Conservation (phyloP, 2,329 filamentous ascomycete species). For the Pseudomassariella vexata region DNA sequence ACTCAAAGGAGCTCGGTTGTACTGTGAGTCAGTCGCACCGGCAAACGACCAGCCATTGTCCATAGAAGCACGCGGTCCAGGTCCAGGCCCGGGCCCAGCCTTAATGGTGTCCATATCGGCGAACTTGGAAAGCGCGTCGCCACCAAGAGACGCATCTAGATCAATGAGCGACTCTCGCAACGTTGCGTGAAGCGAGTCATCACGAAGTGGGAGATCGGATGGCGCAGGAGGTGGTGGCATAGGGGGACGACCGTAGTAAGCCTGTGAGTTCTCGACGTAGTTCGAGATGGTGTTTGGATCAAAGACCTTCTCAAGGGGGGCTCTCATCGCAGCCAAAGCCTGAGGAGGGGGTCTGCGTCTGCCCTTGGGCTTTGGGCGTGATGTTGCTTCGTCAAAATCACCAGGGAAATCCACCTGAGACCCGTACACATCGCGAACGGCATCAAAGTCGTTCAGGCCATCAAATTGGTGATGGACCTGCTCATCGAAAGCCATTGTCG, state of each 20-base stretch:
- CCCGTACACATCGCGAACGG: conserved; percentile 57
- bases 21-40: conserved; percentile 34
- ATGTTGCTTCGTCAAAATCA: conserved; percentile 42
- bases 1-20: conserved; percentile 45
- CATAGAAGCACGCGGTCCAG: conserved; percentile 36
- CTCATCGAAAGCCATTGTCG: conserved; percentile 58
- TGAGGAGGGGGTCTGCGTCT: conserved; percentile 53
- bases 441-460: conserved; percentile 36
- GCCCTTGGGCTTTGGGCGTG: conserved; percentile 45
- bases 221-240: conserved; percentile 27
- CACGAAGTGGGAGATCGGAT: conserved; percentile 54
- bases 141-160: conserved; percentile 54
- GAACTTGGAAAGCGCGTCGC: conserved; percentile 50
- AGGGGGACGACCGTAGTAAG: conserved; percentile 49
- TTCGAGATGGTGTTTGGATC: conserved; percentile 60
- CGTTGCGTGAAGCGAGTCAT: conserved; percentile 46
- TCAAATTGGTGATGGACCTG: conserved; percentile 47
- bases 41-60: conserved; percentile 42
- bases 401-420: conserved; percentile 48
- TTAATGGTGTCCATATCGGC: conserved; percentile 57
- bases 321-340: conserved; percentile 50
- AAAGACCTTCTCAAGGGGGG: conserved; percentile 59
- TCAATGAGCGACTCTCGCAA: conserved; percentile 62
- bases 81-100: conserved; percentile 21
- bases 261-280: conserved; percentile 58